A percentile compares a stretch with the other conserved stretches of the same genome.
Conservation (phyloP, 1,139 yeast genomes). For the Diutina pseudorugosa region DNA sequence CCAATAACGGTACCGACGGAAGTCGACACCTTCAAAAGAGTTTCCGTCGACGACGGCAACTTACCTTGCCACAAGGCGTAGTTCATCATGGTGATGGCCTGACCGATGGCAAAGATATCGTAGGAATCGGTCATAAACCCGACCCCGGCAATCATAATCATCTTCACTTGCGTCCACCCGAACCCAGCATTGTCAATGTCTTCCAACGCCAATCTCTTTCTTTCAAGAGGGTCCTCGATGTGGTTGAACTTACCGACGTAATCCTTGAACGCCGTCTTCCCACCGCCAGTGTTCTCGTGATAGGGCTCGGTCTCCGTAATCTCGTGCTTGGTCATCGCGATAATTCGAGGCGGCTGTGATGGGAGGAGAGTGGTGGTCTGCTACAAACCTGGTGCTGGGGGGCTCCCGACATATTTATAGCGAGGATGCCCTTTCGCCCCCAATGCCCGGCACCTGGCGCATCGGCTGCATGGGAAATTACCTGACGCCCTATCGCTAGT, state of each 20-base stretch:
- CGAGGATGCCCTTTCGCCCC: too few species aligned
- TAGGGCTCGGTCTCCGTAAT: neutral
- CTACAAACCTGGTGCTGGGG: too few species aligned
- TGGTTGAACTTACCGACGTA: slow-evolving; percentile 74
- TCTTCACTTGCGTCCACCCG: slow-evolving; percentile 82
- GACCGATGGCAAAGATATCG: slow-evolving; percentile 81
- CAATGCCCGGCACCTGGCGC: too few species aligned
- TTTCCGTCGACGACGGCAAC: slow-evolving; percentile 50
- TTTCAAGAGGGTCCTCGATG: slow-evolving; percentile 76
- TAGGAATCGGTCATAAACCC: slow-evolving; percentile 90
- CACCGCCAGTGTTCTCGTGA: slow-evolving; percentile 32
- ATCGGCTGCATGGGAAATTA: neutral
- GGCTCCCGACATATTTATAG: neutral
- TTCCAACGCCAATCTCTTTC: slow-evolving; percentile 82
- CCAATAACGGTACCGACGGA: slow-evolving; percentile 94
- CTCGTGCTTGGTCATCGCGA: slow-evolving; percentile 1
- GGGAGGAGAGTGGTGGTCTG: too few species aligned
- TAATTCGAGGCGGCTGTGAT: neutral
- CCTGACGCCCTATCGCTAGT: neutral
- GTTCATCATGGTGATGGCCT: slow-evolving; percentile 65
- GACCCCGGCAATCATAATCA: slow-evolving; percentile 85
- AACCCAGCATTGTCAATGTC: slow-evolving; percentile 77
- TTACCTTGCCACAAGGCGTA: slow-evolving; percentile 63
- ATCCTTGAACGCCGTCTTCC: slow-evolving; percentile 86
- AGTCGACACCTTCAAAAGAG: slow-evolving; percentile 75